Evolutionary conservation across 345 rosid genomes (phyloP).

Genomic region (Eutrema heterophyllum): DNA sequence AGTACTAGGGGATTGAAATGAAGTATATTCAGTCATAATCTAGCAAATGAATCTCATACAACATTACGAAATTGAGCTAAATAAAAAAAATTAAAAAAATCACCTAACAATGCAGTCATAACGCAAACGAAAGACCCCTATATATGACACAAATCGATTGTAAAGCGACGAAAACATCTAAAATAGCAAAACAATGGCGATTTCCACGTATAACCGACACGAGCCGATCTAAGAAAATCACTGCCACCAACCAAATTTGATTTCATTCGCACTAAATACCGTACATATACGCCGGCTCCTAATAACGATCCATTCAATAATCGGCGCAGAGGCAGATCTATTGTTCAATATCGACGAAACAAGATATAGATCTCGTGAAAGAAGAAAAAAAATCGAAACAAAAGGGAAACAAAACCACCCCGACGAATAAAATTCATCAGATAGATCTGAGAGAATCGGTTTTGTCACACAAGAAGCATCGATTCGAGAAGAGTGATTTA

Average conservation of each 20-base stretch:
- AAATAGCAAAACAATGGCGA: not conserved
- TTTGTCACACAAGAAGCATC: not conserved
- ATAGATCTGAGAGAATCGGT: slow-evolving; percentile 8
- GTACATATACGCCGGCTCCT: not conserved
- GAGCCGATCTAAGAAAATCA: not conserved
- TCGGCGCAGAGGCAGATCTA: not conserved
- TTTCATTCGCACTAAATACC: not conserved
- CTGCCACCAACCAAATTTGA: not conserved
- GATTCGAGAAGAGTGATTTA: not conserved
- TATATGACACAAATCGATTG: not conserved
- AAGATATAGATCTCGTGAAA: slow-evolving; percentile 9
- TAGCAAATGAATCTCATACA: not conserved
- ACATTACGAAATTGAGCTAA: not conserved
- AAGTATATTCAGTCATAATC: not conserved
- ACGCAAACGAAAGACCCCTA: not conserved
- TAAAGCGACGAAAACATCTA: not conserved
- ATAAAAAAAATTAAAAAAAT: not conserved
- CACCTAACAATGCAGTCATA: not conserved
- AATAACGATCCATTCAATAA: not conserved
- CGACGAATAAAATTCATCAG: not conserved
- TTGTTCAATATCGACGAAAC: not conserved
- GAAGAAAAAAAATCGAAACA: not conserved
- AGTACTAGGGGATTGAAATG: not conserved
- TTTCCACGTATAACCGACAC: not conserved
- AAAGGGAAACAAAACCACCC: not conserved